Evolutionary conservation across 2,329 filamentous ascomycete genomes (phyloP), one percentile per base, ranked within the genome.

Genomic region (Pseudonectria buxi): DNA sequence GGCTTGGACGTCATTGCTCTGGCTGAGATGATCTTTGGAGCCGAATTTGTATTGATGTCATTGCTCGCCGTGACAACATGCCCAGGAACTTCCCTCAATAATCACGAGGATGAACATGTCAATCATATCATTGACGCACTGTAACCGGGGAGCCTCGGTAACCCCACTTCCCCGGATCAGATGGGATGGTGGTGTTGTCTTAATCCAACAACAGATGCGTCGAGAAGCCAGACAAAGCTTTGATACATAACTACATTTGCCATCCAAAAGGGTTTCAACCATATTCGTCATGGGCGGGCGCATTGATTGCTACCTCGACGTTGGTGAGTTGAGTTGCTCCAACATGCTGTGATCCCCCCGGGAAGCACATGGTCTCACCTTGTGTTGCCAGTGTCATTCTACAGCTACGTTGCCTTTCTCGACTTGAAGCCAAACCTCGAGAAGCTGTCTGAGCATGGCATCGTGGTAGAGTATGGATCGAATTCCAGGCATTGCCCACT

Each of bases 291-390:
- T 83, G 78, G 66, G 65, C 14, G 69, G 72, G 35, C 71, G 71
- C 37, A 83, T 86, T 46, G 77, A 81, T 43, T 72, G 70, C 32
- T 85, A 83, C 51, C 44, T 85, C 36, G 81, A 86, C 58, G 72
- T 80, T 51, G 74, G 81, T 83, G 61, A 41, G 68, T 6, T 6
- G 26, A 26, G 24, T 14, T n/a, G 10, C 6, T 6, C 22, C 4
- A n/a, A n/a, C n/a, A n/a, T n/a, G n/a, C n/a, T n/a, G n/a, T n/a
- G n/a, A n/a, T n/a, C n/a, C n/a, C n/a, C n/a, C n/a, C n/a, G n/a
- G n/a, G n/a, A n/a, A n/a, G n/a, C n/a, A n/a, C n/a, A n/a, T n/a
- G n/a, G n/a, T n/a, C n/a, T n/a, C n/a, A n/a, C n/a, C n/a, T n/a
- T n/a, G 9, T 22, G 18, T 22, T 22, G 18, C 18, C 18, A 87